Percentiles rank a stretch among this genome's conserved stretches.
phyloP scores from a whole-genome alignment of 176 grass and related monocot genomes.

The Zoysia pacifica region DNA sequence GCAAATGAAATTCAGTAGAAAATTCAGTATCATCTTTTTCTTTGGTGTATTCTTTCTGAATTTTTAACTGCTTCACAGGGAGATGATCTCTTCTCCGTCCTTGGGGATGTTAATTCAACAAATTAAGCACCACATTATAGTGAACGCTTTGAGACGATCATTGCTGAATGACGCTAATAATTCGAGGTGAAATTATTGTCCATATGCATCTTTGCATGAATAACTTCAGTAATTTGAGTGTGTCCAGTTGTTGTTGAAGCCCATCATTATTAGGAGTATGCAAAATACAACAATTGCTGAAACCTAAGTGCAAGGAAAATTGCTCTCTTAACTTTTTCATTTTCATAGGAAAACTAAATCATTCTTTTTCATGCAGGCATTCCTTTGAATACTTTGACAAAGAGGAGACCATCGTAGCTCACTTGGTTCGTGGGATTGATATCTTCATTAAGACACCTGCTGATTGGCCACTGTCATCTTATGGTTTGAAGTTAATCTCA shows the following conservation, averaged over 20 bases:
- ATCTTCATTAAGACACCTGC: constrained; percentile 70
- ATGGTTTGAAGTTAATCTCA: constrained; percentile 63
- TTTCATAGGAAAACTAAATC: not conserved
- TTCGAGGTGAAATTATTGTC: constrained; percentile 57
- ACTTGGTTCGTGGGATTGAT: constrained; percentile 78
- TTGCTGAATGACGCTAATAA: constrained; percentile 81
- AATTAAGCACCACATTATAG: constrained; percentile 61
- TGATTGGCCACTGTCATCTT: constrained; percentile 75
- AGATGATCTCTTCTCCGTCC: constrained; percentile 37
- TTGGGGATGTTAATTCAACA: constrained; percentile 64
- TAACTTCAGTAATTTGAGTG: constrained; percentile 13
- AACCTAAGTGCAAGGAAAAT: not conserved
- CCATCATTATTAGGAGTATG: not conserved
- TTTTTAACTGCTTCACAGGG: constrained; percentile 54
- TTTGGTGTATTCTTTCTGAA: not conserved
- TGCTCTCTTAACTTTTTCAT: constrained; percentile 2
- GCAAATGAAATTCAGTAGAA: not conserved
- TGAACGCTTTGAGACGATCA: constrained; percentile 56
- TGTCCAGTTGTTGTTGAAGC: constrained; percentile 16
- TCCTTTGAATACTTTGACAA: constrained; percentile 79
- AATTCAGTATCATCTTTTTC: constrained; percentile 16
- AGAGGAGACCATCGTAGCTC: constrained; percentile 66
- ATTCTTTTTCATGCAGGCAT: constrained; percentile 57
- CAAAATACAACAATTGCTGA: constrained; percentile 24
- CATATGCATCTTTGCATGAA: constrained; percentile 18